A percentile compares a stretch with the other conserved stretches of the same genome.
Conservation (phyloP, 2,329 filamentous ascomycete genomes). For the Colletotrichum endophyticum region DNA sequence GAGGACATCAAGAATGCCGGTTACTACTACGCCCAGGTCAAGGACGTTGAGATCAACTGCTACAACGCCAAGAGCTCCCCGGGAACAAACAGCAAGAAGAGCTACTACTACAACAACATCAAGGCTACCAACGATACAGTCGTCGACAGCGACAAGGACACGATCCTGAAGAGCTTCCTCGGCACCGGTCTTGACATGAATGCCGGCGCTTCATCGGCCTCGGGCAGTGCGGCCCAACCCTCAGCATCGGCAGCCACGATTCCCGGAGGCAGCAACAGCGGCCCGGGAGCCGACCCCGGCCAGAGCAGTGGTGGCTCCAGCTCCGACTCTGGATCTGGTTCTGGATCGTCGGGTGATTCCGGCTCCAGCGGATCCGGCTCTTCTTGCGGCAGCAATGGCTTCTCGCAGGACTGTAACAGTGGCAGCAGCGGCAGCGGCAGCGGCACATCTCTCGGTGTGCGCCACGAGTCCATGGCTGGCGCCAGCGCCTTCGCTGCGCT, state of each 20-base stretch:
- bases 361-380: constrained; percentile 11
- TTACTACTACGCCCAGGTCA: constrained; percentile 87
- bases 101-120: constrained; percentile 76
- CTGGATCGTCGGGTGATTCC: constrained; percentile 2
- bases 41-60: constrained; percentile 83
- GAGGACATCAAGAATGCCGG: constrained; percentile 80
- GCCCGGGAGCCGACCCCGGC: constrained; percentile 28
- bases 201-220: constrained; percentile 32
- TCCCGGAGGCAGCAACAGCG: constrained; percentile 33
- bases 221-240: constrained; percentile 16
- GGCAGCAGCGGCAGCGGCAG: constrained; percentile 15
- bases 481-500: constrained; percentile 41
- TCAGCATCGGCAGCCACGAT: constrained; percentile 25
- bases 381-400: constrained; percentile 40
- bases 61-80: constrained; percentile 68
- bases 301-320: constrained; percentile 23
- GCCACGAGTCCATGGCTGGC: constrained; percentile 30
- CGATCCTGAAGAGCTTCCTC: constrained; percentile 77
- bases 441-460: constrained; percentile 25
- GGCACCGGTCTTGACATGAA: constrained; percentile 82
- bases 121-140: constrained; percentile 78
- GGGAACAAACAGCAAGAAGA: constrained; percentile 71
- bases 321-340: constrained; percentile 18
- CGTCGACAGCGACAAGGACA: constrained; percentile 74
- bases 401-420: constrained; percentile 42